Evolutionary conservation across 768 basidiomycete species (phyloP), one percentile per base, ranked within the genome.

Genomic region (Hemileccinum impolitum): DNA sequence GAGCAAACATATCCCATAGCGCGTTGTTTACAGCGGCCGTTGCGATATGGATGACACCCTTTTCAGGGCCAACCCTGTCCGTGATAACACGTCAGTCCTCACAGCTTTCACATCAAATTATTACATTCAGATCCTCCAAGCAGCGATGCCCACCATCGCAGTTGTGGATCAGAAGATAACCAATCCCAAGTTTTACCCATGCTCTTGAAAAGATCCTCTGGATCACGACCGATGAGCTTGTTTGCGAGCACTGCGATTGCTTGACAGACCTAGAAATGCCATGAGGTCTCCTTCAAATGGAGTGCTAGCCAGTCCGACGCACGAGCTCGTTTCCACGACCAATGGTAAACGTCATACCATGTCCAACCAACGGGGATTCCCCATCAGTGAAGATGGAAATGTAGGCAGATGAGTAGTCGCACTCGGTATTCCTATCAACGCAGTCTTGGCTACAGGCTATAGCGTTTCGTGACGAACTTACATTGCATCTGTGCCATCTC

Each of bases 401-500:
- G 65, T 96, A 96, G 6, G 94, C 94, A 2, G 93, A 90, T 2
- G 91, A 94, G 70, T 96, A 96, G 71, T 96, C 94, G 70, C 93
- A 95, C 48, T 91, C 90, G 28, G 88, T 87, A 69, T 96, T 95
- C 92, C 89, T 91, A 52, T 25, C 19, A 34, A 49, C n/a, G 43
- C 17, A 23, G 28, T 25, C 5, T 26, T 8, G n/a, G 23, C 15
- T 6, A 45, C 18, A 25, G 36, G 12, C 13, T 15, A 25, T 15
- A 23, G 10, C 19, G 9, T 26, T n/a, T 19, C 14, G 14, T 13
- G 49, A 19, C 10, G 19, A 19, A 61, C 75, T 57, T 62, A 88
- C 90, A 94, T 95, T 8, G 93, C 93, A 74, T 96, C 93, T 26
- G 91, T 87, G 6, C 94, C 93, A 75, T 94, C 93, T 23, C 92